phyloP scores from a whole-genome alignment of 805 yeast genomes.

The Cyberlindnera mrakii region DNA sequence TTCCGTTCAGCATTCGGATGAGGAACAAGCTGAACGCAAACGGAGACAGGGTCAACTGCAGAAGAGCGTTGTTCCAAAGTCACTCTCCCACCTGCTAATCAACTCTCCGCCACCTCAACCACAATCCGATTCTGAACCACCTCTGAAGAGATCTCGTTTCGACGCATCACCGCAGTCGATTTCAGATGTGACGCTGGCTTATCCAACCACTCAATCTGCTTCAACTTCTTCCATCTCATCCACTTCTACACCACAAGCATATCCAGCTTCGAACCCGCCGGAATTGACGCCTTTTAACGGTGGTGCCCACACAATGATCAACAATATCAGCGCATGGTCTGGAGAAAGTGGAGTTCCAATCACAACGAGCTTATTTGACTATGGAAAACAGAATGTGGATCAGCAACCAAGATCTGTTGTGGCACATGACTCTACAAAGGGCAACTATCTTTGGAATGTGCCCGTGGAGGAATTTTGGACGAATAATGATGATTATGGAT shows the following conservation, averaged over 20 bases:
- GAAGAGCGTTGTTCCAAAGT: constrained; percentile 47
- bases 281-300: constrained; percentile 27
- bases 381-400: constrained; percentile 6
- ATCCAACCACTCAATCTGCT: constrained; percentile 2
- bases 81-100: constrained; percentile 43
- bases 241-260: constrained; percentile 12
- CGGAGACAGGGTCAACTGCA: constrained; percentile 46
- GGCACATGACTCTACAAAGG: not conserved
- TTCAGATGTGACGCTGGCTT: not conserved
- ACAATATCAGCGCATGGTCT: constrained; percentile 56
- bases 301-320: constrained; percentile 54
- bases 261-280: constrained; percentile 9
- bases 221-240: constrained; percentile 10
- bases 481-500: constrained; percentile 43
- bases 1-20: constrained; percentile 25
- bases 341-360: constrained; percentile 34
- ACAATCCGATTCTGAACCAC: constrained; percentile 15
- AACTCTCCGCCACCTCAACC: constrained; percentile 32
- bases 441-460: constrained; percentile 22
- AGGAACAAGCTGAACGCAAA: constrained; percentile 42
- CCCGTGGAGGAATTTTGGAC: constrained; percentile 44
- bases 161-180: not conserved
- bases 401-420: constrained; percentile 1
- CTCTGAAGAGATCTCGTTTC: constrained; percentile 5
- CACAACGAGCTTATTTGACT: constrained; percentile 21